These are phyloP conservation scores for Coniferiporia weirii DNA, from an alignment of 1,284 basidiomycete species.

Conservation along the genomic window DNA sequence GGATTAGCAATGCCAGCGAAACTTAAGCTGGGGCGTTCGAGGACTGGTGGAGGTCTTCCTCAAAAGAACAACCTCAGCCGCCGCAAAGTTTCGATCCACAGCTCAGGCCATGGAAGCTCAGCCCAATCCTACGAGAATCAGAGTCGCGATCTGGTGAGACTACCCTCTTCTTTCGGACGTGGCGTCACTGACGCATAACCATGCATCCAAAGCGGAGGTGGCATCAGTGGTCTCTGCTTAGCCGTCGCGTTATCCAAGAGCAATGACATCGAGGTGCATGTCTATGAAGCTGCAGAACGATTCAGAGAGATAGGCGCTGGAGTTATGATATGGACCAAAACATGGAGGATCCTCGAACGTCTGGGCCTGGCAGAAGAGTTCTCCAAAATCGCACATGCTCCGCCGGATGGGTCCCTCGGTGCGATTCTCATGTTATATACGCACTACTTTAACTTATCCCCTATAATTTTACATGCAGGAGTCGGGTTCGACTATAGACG, in stretches of 20 bases:
- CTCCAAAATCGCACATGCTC: conserved; percentile 37
- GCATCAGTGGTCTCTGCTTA: conserved; percentile 42
- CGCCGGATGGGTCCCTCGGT: conserved; percentile 35
- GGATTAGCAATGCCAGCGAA: neutral
- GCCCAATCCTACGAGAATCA: conserved; percentile 7
- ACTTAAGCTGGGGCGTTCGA: too few species aligned
- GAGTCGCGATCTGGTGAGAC: conserved; percentile 23
- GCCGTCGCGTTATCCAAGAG: conserved; percentile 38
- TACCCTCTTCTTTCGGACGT: neutral
- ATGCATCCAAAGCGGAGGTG: conserved; percentile 37
- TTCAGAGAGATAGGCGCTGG: conserved; percentile 49
- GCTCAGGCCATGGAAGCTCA: neutral
- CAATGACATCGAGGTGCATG: conserved; percentile 37
- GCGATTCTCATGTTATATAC: conserved; percentile 5
- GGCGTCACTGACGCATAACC: neutral
- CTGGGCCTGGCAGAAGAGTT: conserved; percentile 38
- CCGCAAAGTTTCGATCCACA: neutral
- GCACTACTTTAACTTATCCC: neutral
- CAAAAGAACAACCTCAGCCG: neutral
- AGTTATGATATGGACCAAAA: conserved; percentile 40
- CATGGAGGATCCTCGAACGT: conserved; percentile 39
- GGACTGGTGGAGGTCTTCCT: neutral
- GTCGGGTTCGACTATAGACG: conserved; percentile 41
- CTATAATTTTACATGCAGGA: conserved; percentile 22
- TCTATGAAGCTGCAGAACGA: conserved; percentile 42